Percentiles rank a stretch among this genome's conserved stretches.
Evolutionary conservation across 2,329 filamentous ascomycete genomes (phyloP).

Genomic region (Colletotrichum sp.): DNA sequence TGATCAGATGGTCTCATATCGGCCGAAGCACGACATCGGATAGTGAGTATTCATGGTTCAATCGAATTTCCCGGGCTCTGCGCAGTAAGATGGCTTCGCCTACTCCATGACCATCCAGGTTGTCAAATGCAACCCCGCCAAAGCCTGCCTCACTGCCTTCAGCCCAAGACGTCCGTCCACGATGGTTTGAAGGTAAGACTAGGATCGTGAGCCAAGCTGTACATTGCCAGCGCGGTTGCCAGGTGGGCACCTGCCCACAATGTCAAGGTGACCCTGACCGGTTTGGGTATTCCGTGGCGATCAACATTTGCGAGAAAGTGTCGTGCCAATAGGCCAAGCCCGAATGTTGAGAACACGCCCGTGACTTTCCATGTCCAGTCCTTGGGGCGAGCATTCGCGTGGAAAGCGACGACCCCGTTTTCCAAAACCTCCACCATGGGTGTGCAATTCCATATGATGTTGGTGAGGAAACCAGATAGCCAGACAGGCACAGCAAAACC

Average conservation of each 20-base stretch:
- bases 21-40: neutral
- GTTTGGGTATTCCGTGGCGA: neutral
- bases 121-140: neutral
- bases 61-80: neutral
- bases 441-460: neutral
- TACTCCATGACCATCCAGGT: neutral
- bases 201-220: neutral
- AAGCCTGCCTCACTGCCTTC: neutral
- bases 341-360: neutral
- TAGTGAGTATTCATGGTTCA: neutral
- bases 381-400: neutral
- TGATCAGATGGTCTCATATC: neutral
- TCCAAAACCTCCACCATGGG: neutral
- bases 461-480: neutral
- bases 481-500: neutral
- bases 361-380: neutral
- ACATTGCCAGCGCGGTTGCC: neutral
- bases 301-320: neutral
- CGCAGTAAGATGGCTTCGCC: neutral
- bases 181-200: neutral
- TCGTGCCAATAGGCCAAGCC: neutral
- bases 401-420: neutral
- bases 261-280: neutral
- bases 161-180: neutral
- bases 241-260: neutral